A percentile compares a stretch with the other conserved stretches of the same genome.
Conservation (phyloP, 169 alveolate genomes). For the Babesia caballi region DNA sequence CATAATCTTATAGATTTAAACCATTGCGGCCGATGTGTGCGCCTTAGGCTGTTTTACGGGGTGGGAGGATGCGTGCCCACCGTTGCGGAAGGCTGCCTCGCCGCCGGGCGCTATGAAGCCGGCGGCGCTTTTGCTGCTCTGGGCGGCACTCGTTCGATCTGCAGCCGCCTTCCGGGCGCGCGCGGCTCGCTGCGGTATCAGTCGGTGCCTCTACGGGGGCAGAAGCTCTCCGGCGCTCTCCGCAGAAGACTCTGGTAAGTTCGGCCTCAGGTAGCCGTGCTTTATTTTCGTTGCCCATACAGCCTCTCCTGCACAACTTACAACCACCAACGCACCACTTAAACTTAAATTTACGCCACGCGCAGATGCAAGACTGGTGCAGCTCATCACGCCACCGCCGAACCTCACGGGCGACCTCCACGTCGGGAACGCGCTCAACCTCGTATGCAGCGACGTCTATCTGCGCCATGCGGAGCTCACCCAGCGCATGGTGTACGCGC, state of each 20-base stretch:
- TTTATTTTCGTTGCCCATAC: too few relatives aligned
- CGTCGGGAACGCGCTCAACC: constrained; percentile 52
- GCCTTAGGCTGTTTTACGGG: background rate
- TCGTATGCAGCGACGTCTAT: constrained; percentile 49
- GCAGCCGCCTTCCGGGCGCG: background rate
- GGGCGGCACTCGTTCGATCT: background rate
- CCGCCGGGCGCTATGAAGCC: constrained; percentile 2
- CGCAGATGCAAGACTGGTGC: background rate
- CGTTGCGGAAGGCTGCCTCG: background rate
- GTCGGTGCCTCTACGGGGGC: background rate
- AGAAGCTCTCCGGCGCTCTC: background rate
- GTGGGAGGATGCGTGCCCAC: background rate
- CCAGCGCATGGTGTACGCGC: constrained; percentile 7
- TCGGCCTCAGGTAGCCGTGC: too few relatives aligned
- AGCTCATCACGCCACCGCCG: constrained; percentile 63
- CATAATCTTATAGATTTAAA: background rate
- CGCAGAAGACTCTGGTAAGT: constrained; percentile 1
- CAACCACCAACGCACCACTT: background rate
- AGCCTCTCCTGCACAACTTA: too few relatives aligned
- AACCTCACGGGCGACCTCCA: constrained; percentile 63
- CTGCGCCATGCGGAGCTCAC: constrained; percentile 7
- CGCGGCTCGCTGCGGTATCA: background rate
- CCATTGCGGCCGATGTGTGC: background rate
- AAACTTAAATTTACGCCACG: background rate
- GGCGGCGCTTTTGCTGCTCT: background rate